Evolutionary conservation across 2,329 filamentous ascomycete species (phyloP).

Genomic region (Apiospora pterosperma): DNA sequence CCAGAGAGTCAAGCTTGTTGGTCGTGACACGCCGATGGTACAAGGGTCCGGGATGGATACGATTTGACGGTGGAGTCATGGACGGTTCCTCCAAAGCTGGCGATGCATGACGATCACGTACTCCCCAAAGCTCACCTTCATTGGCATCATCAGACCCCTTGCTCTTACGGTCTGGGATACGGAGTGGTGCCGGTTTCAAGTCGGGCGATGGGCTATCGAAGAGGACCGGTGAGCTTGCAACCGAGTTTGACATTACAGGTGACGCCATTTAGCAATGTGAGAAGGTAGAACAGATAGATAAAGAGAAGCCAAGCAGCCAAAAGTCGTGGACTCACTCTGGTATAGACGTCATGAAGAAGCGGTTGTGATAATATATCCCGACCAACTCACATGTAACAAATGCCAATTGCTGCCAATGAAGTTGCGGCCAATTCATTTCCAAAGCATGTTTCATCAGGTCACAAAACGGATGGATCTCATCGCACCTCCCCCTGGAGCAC

Average conservation of each 20-base stretch:
- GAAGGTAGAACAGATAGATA: neutral
- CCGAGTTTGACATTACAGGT: conserved; percentile 9
- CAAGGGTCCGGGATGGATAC: neutral
- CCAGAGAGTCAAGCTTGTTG: conserved; percentile 23
- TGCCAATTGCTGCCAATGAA: neutral
- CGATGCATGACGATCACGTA: neutral
- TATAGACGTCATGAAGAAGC: neutral
- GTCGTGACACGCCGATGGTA: conserved; percentile 13
- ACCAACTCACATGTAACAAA: neutral
- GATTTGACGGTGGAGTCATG: neutral
- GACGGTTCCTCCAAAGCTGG: neutral
- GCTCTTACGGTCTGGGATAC: conserved; percentile 16
- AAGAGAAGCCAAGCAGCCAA: neutral
- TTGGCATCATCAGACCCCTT: conserved; percentile 1
- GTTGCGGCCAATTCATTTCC: neutral
- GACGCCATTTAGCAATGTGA: conserved; percentile 16
- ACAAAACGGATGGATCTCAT: neutral
- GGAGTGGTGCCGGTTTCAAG: conserved; percentile 19
- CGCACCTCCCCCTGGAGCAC: neutral
- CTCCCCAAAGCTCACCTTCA: neutral
- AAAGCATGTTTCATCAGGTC: neutral
- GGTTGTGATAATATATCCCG: neutral
- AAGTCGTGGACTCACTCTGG: neutral
- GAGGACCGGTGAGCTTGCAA: conserved; percentile 14
- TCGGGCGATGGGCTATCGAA: conserved; percentile 11